phyloP scores from a whole-genome alignment of 2,329 filamentous ascomycete species.

The Tolypocladium ovalisporum region DNA sequence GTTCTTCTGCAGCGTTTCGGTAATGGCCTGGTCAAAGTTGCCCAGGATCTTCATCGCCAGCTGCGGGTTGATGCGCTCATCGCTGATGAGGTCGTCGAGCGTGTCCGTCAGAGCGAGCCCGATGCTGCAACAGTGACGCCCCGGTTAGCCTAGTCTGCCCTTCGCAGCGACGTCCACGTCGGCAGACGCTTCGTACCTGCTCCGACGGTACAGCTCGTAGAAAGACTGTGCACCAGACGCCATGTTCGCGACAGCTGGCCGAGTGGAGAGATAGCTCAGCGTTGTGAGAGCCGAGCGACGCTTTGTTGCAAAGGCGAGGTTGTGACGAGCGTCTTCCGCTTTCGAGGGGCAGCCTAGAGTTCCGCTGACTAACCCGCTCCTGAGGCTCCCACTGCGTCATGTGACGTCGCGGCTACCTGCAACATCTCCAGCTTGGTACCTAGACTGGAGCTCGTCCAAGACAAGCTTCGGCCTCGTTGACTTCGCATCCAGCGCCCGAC shows the following conservation, averaged over 20 bases:
- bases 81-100: slow-evolving; percentile 91
- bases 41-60: slow-evolving; percentile 96
- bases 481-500: neutral
- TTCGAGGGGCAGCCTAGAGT: neutral
- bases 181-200: slow-evolving; percentile 57
- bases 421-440: neutral
- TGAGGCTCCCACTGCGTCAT: slow-evolving; percentile 14
- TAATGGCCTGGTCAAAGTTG: slow-evolving; percentile 90
- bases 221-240: slow-evolving; percentile 44
- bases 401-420: slow-evolving; percentile 19
- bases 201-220: slow-evolving; percentile 97
- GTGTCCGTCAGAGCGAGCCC: slow-evolving; percentile 90
- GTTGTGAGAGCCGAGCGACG: neutral
- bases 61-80: slow-evolving; percentile 91
- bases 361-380: slow-evolving; percentile 2
- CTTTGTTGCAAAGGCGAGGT: neutral
- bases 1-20: slow-evolving; percentile 82
- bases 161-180: neutral
- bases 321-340: neutral
- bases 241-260: slow-evolving; percentile 20
- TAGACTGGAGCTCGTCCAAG: neutral
- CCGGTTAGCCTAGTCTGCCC: neutral
- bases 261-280: neutral
- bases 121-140: slow-evolving; percentile 50
- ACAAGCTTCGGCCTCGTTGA: neutral